Percentiles rank a stretch among this genome's conserved stretches.
Evolutionary conservation across 1,284 basidiomycete genomes (phyloP).

Genomic region (Retiboletus flavoniger): DNA sequence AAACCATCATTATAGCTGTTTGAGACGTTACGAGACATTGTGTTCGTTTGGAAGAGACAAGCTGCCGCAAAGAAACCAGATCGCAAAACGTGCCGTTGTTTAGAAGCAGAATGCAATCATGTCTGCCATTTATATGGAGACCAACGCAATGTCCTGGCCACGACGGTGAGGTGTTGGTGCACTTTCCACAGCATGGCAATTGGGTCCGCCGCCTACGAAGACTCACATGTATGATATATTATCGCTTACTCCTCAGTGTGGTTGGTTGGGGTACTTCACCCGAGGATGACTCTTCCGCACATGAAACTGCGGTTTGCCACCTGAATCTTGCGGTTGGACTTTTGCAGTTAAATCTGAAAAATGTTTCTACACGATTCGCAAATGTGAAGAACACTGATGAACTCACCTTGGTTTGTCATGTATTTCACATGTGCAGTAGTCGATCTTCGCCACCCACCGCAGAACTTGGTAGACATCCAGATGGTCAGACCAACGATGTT

Average conservation of each 20-base stretch:
- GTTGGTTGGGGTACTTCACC: constrained; percentile 7
- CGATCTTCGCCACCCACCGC: constrained; percentile 6
- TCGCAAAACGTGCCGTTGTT: constrained; percentile 3
- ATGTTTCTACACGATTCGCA: neutral
- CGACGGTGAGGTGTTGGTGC: neutral
- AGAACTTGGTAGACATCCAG: neutral
- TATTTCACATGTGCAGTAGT: neutral
- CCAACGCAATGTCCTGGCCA: neutral
- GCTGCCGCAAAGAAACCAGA: neutral
- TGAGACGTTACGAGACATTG: constrained; percentile 23
- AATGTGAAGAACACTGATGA: constrained; percentile 2
- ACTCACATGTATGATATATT: constrained; percentile 22
- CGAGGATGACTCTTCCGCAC: neutral
- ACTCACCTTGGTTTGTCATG: neutral
- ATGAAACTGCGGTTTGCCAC: constrained; percentile 14
- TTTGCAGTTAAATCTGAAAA: neutral
- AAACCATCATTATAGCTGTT: constrained; percentile 21
- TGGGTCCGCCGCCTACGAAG: constrained; percentile 7
- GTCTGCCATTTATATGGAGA: constrained; percentile 23
- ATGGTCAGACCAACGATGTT: neutral
- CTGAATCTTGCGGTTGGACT: neutral
- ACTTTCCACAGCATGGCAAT: constrained; percentile 26
- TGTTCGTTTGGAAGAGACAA: neutral
- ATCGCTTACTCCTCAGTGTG: constrained; percentile 3
- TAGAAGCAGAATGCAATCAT: neutral